phyloP scores from a whole-genome alignment of 1,139 yeast genomes.

The Geotrichum cucujoidarum region DNA sequence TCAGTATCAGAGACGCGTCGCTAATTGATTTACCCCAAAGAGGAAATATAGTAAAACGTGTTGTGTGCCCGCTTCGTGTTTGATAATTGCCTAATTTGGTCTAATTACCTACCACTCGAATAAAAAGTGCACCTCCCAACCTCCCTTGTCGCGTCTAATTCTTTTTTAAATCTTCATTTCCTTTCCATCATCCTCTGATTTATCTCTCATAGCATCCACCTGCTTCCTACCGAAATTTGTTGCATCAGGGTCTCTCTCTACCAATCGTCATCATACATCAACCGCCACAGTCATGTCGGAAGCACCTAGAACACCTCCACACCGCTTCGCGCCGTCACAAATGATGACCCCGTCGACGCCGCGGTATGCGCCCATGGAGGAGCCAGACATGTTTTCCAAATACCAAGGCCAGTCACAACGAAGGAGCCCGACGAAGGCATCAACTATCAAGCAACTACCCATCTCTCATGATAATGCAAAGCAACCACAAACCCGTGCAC shows the following conservation, averaged over 20 bases:
- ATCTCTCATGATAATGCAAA: neutral
- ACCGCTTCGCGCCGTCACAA: constrained; percentile 22
- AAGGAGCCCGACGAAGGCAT: neutral
- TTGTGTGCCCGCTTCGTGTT: constrained; percentile 2
- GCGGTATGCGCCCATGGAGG: constrained; percentile 36
- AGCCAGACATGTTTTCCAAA: constrained; percentile 27
- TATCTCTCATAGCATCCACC: constrained; percentile 1
- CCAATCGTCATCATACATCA: neutral
- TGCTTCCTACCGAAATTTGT: neutral
- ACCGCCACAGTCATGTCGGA: neutral
- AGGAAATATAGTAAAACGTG: no score
- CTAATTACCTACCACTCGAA: constrained; percentile 1
- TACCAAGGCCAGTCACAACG: neutral
- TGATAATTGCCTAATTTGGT: constrained; percentile 7
- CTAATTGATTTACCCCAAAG: constrained; percentile 3
- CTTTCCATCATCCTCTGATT: constrained; percentile 3
- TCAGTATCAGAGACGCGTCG: constrained; percentile 2
- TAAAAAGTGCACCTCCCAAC: neutral
- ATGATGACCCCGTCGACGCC: constrained; percentile 37
- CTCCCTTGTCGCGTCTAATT: no score
- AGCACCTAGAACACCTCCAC: constrained; percentile 34
- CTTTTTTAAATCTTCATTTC: neutral
- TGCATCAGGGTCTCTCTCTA: neutral
- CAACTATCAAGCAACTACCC: neutral
- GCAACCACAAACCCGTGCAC: neutral